Conservation (phyloP, 495 filamentous ascomycete species). For the Lasiosphaeria miniovina region DNA sequence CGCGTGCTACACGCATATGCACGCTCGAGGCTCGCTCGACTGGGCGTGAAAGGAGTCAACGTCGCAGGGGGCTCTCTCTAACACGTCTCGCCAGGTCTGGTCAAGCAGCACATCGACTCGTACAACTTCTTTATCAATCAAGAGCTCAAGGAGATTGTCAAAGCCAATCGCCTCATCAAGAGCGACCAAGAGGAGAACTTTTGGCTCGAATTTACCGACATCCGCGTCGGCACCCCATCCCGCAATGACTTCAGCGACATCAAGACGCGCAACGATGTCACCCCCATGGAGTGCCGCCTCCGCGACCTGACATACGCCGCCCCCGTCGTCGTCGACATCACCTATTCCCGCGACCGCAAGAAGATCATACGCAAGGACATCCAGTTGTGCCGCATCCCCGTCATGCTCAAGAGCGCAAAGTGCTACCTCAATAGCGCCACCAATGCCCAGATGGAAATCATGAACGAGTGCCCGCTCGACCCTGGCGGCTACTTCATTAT, state of each 20-base stretch:
- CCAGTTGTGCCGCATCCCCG: slow-evolving; percentile 82
- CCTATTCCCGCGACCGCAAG: slow-evolving; percentile 73
- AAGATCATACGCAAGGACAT: slow-evolving; percentile 67
- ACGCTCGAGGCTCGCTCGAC: too few relatives aligned
- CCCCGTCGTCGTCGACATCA: slow-evolving; percentile 83
- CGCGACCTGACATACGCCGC: slow-evolving; percentile 95
- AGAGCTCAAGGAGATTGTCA: slow-evolving; percentile 92
- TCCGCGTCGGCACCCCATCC: slow-evolving; percentile 75
- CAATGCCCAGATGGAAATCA: slow-evolving; percentile 75
- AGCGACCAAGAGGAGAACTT: slow-evolving; percentile 88
- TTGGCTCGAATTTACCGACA: slow-evolving; percentile 84
- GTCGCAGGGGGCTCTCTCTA: slow-evolving; percentile 15
- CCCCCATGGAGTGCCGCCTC: slow-evolving; percentile 91
- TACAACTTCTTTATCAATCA: slow-evolving; percentile 96
- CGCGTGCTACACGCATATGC: too few relatives aligned
- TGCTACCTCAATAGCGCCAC: slow-evolving; percentile 78
- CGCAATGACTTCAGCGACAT: slow-evolving; percentile 67
- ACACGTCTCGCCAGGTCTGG: slow-evolving; percentile 12
- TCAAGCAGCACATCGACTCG: slow-evolving; percentile 82
- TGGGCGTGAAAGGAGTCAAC: neutral
- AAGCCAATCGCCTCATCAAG: slow-evolving; percentile 76
- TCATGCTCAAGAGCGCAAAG: slow-evolving; percentile 95
- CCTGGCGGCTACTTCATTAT: slow-evolving; percentile 96
- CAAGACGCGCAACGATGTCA: slow-evolving; percentile 60
- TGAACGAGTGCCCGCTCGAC: slow-evolving; percentile 93